Percentiles rank a stretch among this genome's conserved stretches.
Evolutionary conservation across 202 grass and related monocot genomes (phyloP).

Genomic region (Elaeis oleifera): DNA sequence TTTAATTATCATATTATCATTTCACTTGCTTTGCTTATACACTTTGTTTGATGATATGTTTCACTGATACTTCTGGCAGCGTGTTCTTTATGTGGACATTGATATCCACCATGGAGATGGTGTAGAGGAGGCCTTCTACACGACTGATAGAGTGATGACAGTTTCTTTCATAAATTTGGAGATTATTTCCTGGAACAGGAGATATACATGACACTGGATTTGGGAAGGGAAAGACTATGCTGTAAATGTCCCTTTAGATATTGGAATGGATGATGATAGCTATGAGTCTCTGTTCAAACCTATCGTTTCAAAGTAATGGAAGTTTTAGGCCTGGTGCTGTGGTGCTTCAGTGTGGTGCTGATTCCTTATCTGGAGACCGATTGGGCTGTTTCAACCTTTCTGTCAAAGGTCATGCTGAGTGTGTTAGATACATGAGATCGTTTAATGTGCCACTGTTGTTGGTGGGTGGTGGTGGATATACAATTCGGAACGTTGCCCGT

Average conservation of each 20-base stretch:
- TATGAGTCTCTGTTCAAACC: constrained; percentile 13
- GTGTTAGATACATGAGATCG: constrained; percentile 11
- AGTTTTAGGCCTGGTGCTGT: constrained; percentile 7
- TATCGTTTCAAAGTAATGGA: constrained; percentile 15
- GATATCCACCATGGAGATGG: constrained; percentile 10
- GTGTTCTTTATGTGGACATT: constrained; percentile 1
- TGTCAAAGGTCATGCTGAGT: constrained; percentile 12
- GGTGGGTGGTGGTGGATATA: constrained; percentile 17
- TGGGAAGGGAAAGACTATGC: constrained; percentile 5
- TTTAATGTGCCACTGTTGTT: constrained; percentile 16
- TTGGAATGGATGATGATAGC: constrained; percentile 18
- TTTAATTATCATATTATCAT: too few species aligned
- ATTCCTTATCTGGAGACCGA: constrained; percentile 12
- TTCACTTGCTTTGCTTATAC: background rate
- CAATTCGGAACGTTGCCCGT: constrained; percentile 8
- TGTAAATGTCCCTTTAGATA: constrained; percentile 8
- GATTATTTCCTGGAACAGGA: constrained; percentile 15
- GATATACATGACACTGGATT: constrained; percentile 7
- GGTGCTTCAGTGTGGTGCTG: constrained; percentile 19
- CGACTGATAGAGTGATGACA: constrained; percentile 18
- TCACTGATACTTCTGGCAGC: background rate
- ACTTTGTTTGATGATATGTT: background rate
- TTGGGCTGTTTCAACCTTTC: constrained; percentile 20
- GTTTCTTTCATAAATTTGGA: constrained; percentile 16
- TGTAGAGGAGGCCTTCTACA: constrained; percentile 13